Percentiles rank a stretch among this genome's conserved stretches.
Evolutionary conservation across 1,284 basidiomycete genomes (phyloP).

Genomic region (Earliella scabrosa): DNA sequence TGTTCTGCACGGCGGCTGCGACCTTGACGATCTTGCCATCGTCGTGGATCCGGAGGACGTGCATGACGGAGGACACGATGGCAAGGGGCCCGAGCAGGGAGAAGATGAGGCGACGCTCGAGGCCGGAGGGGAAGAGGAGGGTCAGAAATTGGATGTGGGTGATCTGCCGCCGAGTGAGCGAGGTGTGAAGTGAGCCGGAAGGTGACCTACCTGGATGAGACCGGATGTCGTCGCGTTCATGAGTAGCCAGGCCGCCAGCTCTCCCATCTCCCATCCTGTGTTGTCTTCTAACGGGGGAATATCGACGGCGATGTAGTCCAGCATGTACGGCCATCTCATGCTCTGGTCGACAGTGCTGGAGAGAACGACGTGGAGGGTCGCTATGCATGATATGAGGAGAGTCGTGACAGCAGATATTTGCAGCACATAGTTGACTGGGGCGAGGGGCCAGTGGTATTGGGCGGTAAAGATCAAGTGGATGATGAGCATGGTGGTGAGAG

Average conservation of each 20-base stretch:
- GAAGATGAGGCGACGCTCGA: slow-evolving; percentile 90
- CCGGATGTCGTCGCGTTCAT: slow-evolving; percentile 88
- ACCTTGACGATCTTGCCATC: slow-evolving; percentile 54
- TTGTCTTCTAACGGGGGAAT: slow-evolving; percentile 64
- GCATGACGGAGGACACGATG: slow-evolving; percentile 83
- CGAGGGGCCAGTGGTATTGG: slow-evolving; percentile 95
- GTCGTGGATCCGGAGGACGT: slow-evolving; percentile 76
- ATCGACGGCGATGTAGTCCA: slow-evolving; percentile 86
- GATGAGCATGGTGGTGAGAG: slow-evolving; percentile 87
- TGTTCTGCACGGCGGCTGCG: slow-evolving; percentile 85
- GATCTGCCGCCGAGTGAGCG: slow-evolving; percentile 53
- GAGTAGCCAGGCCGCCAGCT: slow-evolving; percentile 83
- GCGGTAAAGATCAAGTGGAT: slow-evolving; percentile 95
- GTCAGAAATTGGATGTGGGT: slow-evolving; percentile 99
- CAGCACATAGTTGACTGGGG: slow-evolving; percentile 88
- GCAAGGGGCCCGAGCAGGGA: slow-evolving; percentile 90
- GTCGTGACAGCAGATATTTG: slow-evolving; percentile 85
- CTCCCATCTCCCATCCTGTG: slow-evolving; percentile 64
- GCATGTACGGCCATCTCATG: slow-evolving; percentile 91
- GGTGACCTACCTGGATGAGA: slow-evolving; percentile 74
- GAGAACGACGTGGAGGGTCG: slow-evolving; percentile 81
- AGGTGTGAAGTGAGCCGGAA: neutral
- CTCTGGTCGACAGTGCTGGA: slow-evolving; percentile 64
- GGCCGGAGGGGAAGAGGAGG: slow-evolving; percentile 91
- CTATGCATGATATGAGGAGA: slow-evolving; percentile 77